phyloP scores from a whole-genome alignment of 2,329 filamentous ascomycete genomes.

The Septoria linicola region DNA sequence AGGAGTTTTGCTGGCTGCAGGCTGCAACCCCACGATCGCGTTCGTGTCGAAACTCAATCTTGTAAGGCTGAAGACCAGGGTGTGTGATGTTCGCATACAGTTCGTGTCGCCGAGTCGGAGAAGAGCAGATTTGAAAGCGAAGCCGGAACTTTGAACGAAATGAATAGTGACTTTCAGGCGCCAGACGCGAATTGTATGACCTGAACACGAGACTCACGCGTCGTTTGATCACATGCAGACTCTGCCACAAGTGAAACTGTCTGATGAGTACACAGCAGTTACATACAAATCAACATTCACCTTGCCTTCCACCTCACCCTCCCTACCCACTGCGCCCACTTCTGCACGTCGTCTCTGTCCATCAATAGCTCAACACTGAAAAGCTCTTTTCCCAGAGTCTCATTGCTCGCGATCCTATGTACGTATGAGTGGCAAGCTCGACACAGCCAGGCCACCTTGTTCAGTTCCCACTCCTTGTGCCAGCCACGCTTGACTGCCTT shows the following conservation, averaged over 20 bases:
- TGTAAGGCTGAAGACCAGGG: conserved; percentile 4
- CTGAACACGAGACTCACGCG: conserved; percentile 1
- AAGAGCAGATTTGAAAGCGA: background rate
- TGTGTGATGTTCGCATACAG: background rate
- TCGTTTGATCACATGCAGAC: conserved; percentile 2
- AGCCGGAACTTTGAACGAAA: no score
- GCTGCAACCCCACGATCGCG: conserved; percentile 11
- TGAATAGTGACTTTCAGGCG: no score
- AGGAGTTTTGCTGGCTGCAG: conserved; percentile 2
- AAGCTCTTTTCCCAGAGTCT: conserved; percentile 71
- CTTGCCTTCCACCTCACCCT: conserved; percentile 70
- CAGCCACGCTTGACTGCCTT: conserved; percentile 75
- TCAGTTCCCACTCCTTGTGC: conserved; percentile 71
- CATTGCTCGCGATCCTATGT: conserved; percentile 71
- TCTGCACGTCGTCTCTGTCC: conserved; percentile 68
- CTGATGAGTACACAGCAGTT: background rate
- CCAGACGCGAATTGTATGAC: background rate
- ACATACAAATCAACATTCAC: conserved; percentile 29
- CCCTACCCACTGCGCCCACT: conserved; percentile 71
- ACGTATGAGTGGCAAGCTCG: conserved; percentile 81
- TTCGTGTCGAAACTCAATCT: conserved; percentile 8
- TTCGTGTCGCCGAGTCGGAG: background rate
- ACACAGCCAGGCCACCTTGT: conserved; percentile 84
- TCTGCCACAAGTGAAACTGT: no score
- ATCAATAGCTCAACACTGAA: conserved; percentile 71